Conservation (phyloP, 768 basidiomycete species). For the Trametes punicea region DNA sequence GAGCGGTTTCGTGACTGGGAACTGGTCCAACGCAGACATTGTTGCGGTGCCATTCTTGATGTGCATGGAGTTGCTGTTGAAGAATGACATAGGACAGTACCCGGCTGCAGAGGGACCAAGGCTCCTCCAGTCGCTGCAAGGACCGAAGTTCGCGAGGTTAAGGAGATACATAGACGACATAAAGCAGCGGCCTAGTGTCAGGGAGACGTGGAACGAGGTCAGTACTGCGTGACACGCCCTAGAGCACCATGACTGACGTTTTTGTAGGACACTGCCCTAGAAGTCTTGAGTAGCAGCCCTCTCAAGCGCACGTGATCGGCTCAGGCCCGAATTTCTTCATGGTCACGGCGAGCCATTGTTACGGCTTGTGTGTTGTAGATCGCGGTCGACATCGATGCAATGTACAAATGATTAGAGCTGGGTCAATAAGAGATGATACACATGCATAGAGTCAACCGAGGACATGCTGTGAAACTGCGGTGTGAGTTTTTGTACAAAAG, state of each 20-base stretch:
- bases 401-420: neutral
- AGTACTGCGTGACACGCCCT: too few relatives aligned
- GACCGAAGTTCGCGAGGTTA: conserved; percentile 48
- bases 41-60: conserved; percentile 57
- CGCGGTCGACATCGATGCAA: neutral
- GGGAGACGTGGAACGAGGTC: conserved; percentile 52
- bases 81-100: conserved; percentile 51
- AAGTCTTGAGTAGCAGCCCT: too few relatives aligned
- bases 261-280: too few relatives aligned
- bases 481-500: too few relatives aligned
- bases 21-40: conserved; percentile 59
- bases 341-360: too few relatives aligned
- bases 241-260: too few relatives aligned
- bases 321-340: too few relatives aligned
- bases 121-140: conserved; percentile 39
- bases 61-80: conserved; percentile 40
- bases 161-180: conserved; percentile 46
- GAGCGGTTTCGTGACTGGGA: conserved; percentile 41
- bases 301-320: too few relatives aligned
- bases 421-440: too few relatives aligned
- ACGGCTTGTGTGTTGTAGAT: too few relatives aligned
- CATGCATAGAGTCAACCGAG: too few relatives aligned
- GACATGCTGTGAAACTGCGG: neutral
- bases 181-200: conserved; percentile 48
- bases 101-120: conserved; percentile 45